Evolutionary conservation across 345 rosid genomes (phyloP).

Genomic region (Rhizophora mangle): DNA sequence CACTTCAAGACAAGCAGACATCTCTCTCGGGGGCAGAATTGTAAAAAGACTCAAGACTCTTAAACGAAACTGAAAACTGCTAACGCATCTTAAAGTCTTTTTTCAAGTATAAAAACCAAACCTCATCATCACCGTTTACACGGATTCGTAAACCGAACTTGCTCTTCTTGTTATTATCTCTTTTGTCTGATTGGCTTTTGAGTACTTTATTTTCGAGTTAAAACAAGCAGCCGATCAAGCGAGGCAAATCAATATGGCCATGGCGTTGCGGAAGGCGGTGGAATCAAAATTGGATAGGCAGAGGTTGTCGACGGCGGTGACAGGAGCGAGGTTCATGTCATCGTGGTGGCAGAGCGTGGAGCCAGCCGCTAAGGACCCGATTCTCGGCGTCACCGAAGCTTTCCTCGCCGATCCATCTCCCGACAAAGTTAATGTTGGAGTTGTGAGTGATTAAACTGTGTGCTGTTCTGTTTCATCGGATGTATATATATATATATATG

Average conservation of each 20-base stretch:
- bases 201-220: too few species aligned
- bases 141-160: neutral
- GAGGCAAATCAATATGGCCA: neutral
- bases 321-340: conserved; percentile 59
- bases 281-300: neutral
- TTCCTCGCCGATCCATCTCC: conserved; percentile 85
- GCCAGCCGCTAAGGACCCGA: conserved; percentile 92
- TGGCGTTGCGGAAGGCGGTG: neutral
- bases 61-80: neutral
- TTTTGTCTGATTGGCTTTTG: neutral
- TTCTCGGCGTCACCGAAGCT: conserved; percentile 96
- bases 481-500: too few species aligned
- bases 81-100: neutral
- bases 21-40: neutral
- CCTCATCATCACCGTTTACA: too few species aligned
- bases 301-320: neutral
- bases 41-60: neutral
- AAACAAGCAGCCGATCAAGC: too few species aligned
- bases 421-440: conserved; percentile 91
- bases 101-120: neutral
- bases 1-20: too few species aligned
- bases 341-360: conserved; percentile 89
- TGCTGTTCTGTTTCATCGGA: conserved; percentile 4
- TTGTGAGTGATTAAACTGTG: conserved; percentile 40
- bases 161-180: neutral